These are phyloP conservation scores for Fagopyrum esculentum DNA, from an alignment of 148 eudicot genomes.

Conservation along the genomic window DNA sequence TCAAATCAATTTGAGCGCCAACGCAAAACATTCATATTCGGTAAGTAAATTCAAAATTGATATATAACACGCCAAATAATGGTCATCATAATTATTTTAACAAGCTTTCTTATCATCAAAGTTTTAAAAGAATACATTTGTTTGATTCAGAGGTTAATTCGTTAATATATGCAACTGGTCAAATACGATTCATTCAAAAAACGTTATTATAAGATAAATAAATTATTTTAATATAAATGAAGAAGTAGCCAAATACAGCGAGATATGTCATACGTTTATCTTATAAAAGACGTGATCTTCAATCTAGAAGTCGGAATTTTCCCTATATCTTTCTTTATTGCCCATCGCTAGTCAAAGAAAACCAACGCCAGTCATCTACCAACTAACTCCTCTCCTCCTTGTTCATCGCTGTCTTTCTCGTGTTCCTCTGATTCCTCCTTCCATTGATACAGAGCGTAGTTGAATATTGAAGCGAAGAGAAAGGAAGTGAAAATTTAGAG, in stretches of 20 bases:
- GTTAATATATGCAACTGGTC: neutral
- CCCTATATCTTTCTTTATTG: neutral
- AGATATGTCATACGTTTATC: too few species aligned
- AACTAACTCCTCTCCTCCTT: neutral
- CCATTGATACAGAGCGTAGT: neutral
- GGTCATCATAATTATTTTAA: too few species aligned
- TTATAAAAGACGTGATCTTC: too few species aligned
- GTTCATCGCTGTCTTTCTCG: neutral
- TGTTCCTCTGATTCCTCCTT: neutral
- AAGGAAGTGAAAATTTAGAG: neutral
- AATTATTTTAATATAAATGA: neutral
- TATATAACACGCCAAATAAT: too few species aligned
- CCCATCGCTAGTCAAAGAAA: neutral
- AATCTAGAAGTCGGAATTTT: neutral
- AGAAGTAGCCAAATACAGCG: neutral
- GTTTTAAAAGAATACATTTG: neutral
- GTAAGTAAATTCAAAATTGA: too few species aligned
- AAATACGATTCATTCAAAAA: neutral
- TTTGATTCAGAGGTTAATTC: neutral
- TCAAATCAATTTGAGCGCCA: too few species aligned
- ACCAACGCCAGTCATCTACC: slow-evolving; percentile 7
- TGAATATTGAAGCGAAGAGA: neutral
- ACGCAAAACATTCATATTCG: too few species aligned
- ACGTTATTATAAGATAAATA: neutral
- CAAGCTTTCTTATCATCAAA: neutral